Conservation (phyloP, 179 eudicot genomes). For the Heliamphora pulchella region DNA sequence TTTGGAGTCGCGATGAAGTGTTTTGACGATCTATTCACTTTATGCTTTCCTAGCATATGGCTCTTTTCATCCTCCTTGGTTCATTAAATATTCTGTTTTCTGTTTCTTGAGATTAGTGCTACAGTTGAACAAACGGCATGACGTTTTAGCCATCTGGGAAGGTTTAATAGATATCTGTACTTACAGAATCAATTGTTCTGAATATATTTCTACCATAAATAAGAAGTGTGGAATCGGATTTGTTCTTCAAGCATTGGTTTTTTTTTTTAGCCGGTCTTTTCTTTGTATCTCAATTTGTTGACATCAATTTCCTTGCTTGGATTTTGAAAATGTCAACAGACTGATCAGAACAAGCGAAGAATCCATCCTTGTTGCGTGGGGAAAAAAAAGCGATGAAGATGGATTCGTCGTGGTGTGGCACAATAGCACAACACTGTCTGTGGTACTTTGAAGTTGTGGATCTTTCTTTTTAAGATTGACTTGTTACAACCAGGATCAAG, state of each 20-base stretch:
- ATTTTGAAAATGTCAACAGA: neutral
- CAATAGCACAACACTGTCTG: too few species aligned
- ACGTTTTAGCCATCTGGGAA: neutral
- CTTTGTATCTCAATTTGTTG: neutral
- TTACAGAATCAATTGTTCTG: neutral
- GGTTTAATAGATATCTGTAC: neutral
- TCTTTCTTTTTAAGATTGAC: too few species aligned
- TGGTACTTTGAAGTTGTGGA: too few species aligned
- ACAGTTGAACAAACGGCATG: neutral
- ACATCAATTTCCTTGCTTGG: neutral
- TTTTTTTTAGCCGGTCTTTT: neutral
- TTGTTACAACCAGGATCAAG: too few species aligned
- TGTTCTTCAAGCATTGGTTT: neutral
- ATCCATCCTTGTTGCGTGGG: neutral
- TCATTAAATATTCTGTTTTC: neutral
- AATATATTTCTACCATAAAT: neutral
- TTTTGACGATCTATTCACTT: conserved; percentile 11
- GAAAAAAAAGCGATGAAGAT: neutral
- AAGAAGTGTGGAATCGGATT: neutral
- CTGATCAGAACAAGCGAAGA: neutral
- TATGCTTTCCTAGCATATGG: conserved; percentile 7
- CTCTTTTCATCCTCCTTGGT: neutral
- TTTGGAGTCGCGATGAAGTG: conserved; percentile 20
- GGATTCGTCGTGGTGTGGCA: neutral
- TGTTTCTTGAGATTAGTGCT: conserved; percentile 4